Evolutionary conservation across 768 basidiomycete species (phyloP), one percentile per base, ranked within the genome.

Genomic region (Suillus occidentalis): DNA sequence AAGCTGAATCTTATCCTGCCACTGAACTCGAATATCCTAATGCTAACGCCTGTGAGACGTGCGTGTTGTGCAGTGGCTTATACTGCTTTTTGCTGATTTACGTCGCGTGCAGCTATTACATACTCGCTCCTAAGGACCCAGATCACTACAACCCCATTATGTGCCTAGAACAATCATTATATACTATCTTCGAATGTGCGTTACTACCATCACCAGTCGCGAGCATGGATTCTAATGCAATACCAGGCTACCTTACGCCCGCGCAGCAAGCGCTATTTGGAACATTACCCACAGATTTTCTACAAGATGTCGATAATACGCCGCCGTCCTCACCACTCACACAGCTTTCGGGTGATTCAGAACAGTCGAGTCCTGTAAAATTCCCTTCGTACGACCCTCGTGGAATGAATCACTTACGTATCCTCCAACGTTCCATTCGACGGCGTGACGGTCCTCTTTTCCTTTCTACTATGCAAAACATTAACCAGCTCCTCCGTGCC

Each of bases 81-180:
- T 37, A 25, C 43, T 53, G 16, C 22, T 62, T 16, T 36, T 42
- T 55, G 20, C 34, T 63, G 58, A 45, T 42, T 18, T 55, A 60
- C 58, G 62, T 34, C 62, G 39, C 63, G 39, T 66, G 14, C 63
- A 93, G 91, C 73, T 94, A 87, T 78, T 83, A 91, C 66, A 82
- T 94, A 65, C 83, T 94, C 61, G 87, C 83, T 52, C 93, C 93
- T 37, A 91, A 88, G 71, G 92, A 95, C 80, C 87, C 87, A 69
- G 92, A 95, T 69, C 91, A 94, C 68, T 95, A 94, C 76, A 90
- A 91, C 72, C 93, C 93, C 16, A 89, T 95, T 63, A 84, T 89
- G 81, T 90, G 90, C 71, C 79, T 95, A 40, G 89, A 92, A 78
- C 81, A 83, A 65, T 84, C 88, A 13, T 76, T 95, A 36, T 83